Percentiles rank a stretch among this genome's conserved stretches.
These are phyloP conservation scores for Trichoderma gamsii DNA, from an alignment of 495 filamentous ascomycete species.

Conservation along the genomic window DNA sequence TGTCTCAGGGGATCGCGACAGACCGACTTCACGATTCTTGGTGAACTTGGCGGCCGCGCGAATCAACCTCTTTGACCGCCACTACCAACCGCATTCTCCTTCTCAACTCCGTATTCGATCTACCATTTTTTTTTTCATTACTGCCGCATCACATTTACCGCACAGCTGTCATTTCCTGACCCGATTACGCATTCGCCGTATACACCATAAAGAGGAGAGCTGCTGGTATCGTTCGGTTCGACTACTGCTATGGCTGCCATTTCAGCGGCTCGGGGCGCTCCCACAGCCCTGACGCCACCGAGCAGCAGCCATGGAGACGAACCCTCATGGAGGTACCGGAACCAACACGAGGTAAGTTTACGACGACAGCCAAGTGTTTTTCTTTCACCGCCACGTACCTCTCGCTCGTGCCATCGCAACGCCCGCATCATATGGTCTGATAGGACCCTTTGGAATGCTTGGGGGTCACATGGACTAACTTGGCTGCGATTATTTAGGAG, in stretches of 20 bases:
- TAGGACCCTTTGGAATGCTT: neutral
- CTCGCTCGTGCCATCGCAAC: neutral
- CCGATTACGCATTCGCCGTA: neutral
- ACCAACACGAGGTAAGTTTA: constrained; percentile 17
- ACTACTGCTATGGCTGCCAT: constrained; percentile 43
- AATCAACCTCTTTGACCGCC: neutral
- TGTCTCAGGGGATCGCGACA: constrained; percentile 14
- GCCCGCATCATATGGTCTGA: neutral
- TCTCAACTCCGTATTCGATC: constrained; percentile 6
- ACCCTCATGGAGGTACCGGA: constrained; percentile 44
- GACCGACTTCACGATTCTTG: constrained; percentile 11
- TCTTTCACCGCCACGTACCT: neutral
- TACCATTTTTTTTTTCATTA: constrained; percentile 5
- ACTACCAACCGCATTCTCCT: neutral
- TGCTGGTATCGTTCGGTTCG: neutral
- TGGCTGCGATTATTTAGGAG: neutral
- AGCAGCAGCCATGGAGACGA: constrained; percentile 45
- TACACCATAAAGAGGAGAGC: neutral
- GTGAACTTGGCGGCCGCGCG: neutral
- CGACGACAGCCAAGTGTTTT: neutral
- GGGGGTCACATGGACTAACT: neutral
- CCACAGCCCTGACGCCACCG: constrained; percentile 45
- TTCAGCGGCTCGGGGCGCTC: constrained; percentile 40
- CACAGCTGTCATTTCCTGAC: neutral
- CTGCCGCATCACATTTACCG: neutral